These are phyloP conservation scores for Apium graveolens DNA, from an alignment of 129 eudicot species.

Conservation along the genomic window DNA sequence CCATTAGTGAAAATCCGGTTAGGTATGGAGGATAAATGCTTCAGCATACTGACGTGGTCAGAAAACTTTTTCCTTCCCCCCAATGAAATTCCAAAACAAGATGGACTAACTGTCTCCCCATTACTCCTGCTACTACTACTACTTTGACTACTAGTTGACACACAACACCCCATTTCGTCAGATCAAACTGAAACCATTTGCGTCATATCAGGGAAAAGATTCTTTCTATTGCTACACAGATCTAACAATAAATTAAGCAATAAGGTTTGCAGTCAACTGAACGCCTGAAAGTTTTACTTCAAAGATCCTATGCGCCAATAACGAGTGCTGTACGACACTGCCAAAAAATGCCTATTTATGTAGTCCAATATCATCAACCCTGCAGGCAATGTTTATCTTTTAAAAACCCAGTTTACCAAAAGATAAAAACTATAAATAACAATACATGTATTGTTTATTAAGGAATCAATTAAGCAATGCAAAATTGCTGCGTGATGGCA, in stretches of 20 bases:
- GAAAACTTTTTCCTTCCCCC: constrained; percentile 60
- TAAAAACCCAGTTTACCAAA: constrained; percentile 29
- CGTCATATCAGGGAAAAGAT: constrained; percentile 18
- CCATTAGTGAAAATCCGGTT: constrained; percentile 73
- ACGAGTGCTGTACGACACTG: background rate
- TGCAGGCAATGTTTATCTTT: constrained; percentile 11
- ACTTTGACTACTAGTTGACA: constrained; percentile 65
- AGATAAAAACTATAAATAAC: constrained; percentile 9
- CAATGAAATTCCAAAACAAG: constrained; percentile 51
- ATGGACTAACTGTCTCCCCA: constrained; percentile 55
- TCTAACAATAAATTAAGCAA: constrained; percentile 14
- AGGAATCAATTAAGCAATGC: constrained; percentile 15
- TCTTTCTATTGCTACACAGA: constrained; percentile 21
- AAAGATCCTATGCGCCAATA: constrained; percentile 24
- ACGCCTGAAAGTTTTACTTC: constrained; percentile 7
- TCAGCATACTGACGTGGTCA: constrained; percentile 47
- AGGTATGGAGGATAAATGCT: constrained; percentile 62
- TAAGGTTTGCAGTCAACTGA: constrained; percentile 18
- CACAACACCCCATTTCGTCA: constrained; percentile 82
- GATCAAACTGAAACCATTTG: constrained; percentile 31
- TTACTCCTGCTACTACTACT: constrained; percentile 72
- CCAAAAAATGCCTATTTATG: constrained; percentile 6
- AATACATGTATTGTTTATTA: constrained; percentile 15
- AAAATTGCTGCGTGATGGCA: constrained; percentile 19
- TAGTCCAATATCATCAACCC: constrained; percentile 42